Evolutionary conservation across 2,329 filamentous ascomycete genomes (phyloP), one percentile per base, ranked within the genome.

Genomic region (Trichoderma sp.): DNA sequence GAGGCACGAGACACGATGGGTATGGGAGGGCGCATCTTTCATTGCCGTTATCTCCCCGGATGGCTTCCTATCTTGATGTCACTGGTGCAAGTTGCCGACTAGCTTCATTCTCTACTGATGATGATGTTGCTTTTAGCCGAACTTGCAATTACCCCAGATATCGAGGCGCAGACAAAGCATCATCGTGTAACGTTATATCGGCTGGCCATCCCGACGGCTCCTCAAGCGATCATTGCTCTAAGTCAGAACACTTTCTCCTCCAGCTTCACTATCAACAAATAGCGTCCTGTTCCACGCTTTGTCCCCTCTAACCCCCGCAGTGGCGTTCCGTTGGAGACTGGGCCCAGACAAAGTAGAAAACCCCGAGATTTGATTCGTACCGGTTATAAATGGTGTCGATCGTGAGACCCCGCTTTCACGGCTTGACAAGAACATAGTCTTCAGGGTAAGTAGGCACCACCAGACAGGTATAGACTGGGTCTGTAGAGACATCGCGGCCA

Each of bases 121-220:
- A 7, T 19, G 26, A 21, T n/a, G 14, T 4, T 34, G 59, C 21
- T 45, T 50, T 61, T 62, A 62, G 59, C 48, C 59, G 48, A 62
- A 54, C 24, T 56, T n/a, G 19, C 6, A 28, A 39, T 26, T 63
- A 55, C 41, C 48, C 50, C 39, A 10, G 21, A 34, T 21, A 19
- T 55, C 15, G 21, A 39, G 9, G 17, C 1, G 19, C 2, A 24
- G 14, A 19, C n/a, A 41, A 63, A 48, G 17, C 30, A 34, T 28
- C 34, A 47, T 55, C 41, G 61, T 63, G 61, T 56, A 63, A 63
- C 61, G 61, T 63, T 56, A 41, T 55, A 63, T 56, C 43, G 21
- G 21, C 41, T 41, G 17, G 21, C 30, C 19, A 44, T 48, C 30
- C 61, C 51, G 61, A 63, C 61, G 51, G 61, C 14, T 50, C 15